Evolutionary conservation across 306 rosid genomes (phyloP).

Genomic region (Dicorynia guianensis): DNA sequence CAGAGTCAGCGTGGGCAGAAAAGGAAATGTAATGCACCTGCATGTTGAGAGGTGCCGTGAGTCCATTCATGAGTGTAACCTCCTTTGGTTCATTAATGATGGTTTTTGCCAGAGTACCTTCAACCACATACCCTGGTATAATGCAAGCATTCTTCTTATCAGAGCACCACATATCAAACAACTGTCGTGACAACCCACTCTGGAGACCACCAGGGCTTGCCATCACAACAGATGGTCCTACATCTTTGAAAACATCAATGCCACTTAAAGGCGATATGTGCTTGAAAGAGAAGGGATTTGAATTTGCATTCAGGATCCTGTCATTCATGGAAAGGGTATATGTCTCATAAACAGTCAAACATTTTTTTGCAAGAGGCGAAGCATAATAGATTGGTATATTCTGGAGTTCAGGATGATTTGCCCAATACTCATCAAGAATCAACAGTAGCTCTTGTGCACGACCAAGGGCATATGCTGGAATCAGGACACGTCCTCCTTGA

Average conservation of each 20-base stretch:
- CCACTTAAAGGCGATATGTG: constrained; percentile 81
- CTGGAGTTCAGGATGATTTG: constrained; percentile 90
- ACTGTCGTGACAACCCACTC: constrained; percentile 88
- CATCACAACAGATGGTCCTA: constrained; percentile 94
- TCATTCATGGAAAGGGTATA: constrained; percentile 98
- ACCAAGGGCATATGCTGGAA: constrained; percentile 92
- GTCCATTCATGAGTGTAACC: constrained; percentile 91
- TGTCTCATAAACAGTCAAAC: constrained; percentile 91
- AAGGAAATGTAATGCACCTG: constrained; percentile 93
- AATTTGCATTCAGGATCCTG: constrained; percentile 90
- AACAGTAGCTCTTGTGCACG: constrained; percentile 96
- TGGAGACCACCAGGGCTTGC: constrained; percentile 97
- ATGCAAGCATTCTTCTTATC: constrained; percentile 87
- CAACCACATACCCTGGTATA: constrained; percentile 88
- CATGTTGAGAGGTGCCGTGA: constrained; percentile 89
- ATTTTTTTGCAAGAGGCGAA: constrained; percentile 93
- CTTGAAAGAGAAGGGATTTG: constrained; percentile 88
- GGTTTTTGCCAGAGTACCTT: constrained; percentile 92
- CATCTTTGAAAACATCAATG: constrained; percentile 84
- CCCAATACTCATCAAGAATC: constrained; percentile 96
- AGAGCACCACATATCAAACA: constrained; percentile 95
- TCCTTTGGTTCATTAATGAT: constrained; percentile 94
- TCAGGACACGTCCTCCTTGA: constrained; percentile 96
- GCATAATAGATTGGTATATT: constrained; percentile 93
- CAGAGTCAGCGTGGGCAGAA: constrained; percentile 97